phyloP scores from a whole-genome alignment of 2,329 filamentous ascomycete genomes.

The Aspergillus sp. region DNA sequence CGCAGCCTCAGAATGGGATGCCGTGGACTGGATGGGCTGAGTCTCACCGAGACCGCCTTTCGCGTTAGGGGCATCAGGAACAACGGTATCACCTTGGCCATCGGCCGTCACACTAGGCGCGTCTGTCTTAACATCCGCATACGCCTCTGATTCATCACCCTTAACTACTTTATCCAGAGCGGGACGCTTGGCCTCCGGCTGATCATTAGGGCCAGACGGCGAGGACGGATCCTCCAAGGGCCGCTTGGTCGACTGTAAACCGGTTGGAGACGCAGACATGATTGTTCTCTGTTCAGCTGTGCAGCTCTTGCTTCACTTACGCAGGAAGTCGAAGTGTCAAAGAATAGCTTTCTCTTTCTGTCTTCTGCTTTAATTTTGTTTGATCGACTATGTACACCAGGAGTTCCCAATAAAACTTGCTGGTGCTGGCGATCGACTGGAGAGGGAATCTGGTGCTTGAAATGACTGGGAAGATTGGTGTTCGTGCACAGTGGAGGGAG shows the following conservation, averaged over 20 bases:
- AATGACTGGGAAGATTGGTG: slow-evolving; percentile 28
- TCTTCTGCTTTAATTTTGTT: slow-evolving; percentile 55
- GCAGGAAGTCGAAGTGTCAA: slow-evolving; percentile 45
- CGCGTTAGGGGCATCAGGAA: slow-evolving; percentile 62
- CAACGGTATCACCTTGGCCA: slow-evolving; percentile 65
- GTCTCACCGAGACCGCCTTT: slow-evolving; percentile 53
- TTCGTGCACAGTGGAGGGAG: slow-evolving; percentile 35
- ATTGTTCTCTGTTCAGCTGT: slow-evolving; percentile 35
- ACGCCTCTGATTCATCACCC: slow-evolving; percentile 50
- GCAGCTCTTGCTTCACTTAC: slow-evolving; percentile 37
- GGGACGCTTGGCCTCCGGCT: slow-evolving; percentile 94
- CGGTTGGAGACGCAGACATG: slow-evolving; percentile 69
- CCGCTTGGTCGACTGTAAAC: slow-evolving; percentile 66
- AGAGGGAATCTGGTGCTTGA: slow-evolving; percentile 41
- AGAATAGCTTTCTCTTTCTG: slow-evolving; percentile 48
- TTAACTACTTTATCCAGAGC: slow-evolving; percentile 90
- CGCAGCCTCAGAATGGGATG: slow-evolving; percentile 53
- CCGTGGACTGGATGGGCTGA: slow-evolving; percentile 60
- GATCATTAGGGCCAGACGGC: slow-evolving; percentile 83
- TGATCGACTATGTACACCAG: slow-evolving; percentile 75
- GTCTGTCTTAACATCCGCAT: slow-evolving; percentile 28
- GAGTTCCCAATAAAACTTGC: slow-evolving; percentile 89
- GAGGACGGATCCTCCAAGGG: slow-evolving; percentile 97
- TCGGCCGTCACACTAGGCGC: slow-evolving; percentile 23
- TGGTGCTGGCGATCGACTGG: slow-evolving; percentile 61